Percentiles rank a stretch among this genome's conserved stretches.
Conservation (phyloP, 2,329 filamentous ascomycete species). For the Arachnomyces sp. region DNA sequence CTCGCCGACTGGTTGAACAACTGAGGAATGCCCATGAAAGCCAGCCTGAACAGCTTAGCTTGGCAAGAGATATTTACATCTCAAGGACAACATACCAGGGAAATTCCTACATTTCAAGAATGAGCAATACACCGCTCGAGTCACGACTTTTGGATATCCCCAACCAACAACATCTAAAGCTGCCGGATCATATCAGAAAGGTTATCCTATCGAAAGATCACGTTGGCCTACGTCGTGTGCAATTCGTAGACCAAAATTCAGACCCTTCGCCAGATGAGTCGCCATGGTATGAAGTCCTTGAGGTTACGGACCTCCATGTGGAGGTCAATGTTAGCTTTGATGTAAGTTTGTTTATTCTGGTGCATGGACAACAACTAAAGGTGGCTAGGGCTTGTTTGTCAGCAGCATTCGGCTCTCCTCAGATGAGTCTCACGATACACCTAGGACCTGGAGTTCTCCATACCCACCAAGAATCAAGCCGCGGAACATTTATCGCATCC, state of each 20-base stretch:
- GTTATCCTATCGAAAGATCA: constrained; percentile 7
- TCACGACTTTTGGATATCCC: constrained; percentile 1
- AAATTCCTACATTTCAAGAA: constrained; percentile 2
- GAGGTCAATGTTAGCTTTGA: constrained; percentile 2
- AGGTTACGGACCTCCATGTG: background rate
- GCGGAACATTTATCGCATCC: constrained; percentile 5
- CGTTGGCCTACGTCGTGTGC: constrained; percentile 8
- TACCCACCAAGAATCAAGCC: constrained; percentile 8
- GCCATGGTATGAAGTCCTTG: constrained; percentile 13
- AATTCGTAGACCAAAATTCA: constrained; percentile 6
- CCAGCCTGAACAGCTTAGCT: background rate
- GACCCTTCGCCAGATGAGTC: constrained; percentile 7
- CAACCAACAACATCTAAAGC: background rate
- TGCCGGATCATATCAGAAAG: background rate
- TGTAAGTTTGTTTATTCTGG: background rate
- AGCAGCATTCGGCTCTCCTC: constrained; percentile 3
- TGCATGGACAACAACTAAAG: background rate
- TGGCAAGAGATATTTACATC: background rate
- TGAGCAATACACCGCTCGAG: constrained; percentile 1
- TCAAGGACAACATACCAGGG: background rate
- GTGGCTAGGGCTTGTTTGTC: constrained; percentile 8
- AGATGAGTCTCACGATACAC: background rate
- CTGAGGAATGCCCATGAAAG: background rate
- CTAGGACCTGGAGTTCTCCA: constrained; percentile 9
- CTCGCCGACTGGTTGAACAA: background rate